Percentiles rank a stretch among this genome's conserved stretches.
Evolutionary conservation across 2,329 filamentous ascomycete species (phyloP).

Genomic region (Acrocalymma vagum): DNA sequence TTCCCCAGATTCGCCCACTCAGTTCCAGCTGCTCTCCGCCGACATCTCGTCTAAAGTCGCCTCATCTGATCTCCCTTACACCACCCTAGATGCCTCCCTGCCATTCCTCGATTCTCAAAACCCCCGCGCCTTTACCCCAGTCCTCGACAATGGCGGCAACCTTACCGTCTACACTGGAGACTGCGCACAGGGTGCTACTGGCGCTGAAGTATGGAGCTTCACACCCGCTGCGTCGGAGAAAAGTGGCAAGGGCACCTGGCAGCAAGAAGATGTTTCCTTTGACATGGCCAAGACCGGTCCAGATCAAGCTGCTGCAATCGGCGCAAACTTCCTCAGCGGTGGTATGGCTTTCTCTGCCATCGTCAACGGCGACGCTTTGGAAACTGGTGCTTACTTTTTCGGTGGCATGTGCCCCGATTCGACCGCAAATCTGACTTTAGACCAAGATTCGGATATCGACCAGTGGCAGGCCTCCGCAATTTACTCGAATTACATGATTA

Average conservation of each 20-base stretch:
- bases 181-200: conserved; percentile 65
- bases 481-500: conserved; percentile 84
- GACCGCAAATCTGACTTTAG: conserved; percentile 29
- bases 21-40: conserved; percentile 68
- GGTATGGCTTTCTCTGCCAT: conserved; percentile 74
- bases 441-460: too few species aligned
- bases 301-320: conserved; percentile 47
- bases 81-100: conserved; percentile 63
- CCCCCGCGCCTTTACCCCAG: conserved; percentile 70
- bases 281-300: conserved; percentile 42
- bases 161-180: conserved; percentile 79
- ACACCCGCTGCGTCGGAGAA: conserved; percentile 54
- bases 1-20: conserved; percentile 52
- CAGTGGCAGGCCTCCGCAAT: conserved; percentile 74
- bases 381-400: conserved; percentile 75
- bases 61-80: conserved; percentile 52
- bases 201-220: conserved; percentile 74
- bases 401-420: conserved; percentile 84
- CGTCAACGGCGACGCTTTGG: conserved; percentile 61
- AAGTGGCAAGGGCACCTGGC: conserved; percentile 65
- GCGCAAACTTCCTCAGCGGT: conserved; percentile 65
- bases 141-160: conserved; percentile 72
- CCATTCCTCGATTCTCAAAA: conserved; percentile 68
- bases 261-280: conserved; percentile 49
- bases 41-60: conserved; percentile 69